Evolutionary conservation across 441 rosid genomes (phyloP), one percentile per base, ranked within the genome.

Genomic region (Brassica balearica): DNA sequence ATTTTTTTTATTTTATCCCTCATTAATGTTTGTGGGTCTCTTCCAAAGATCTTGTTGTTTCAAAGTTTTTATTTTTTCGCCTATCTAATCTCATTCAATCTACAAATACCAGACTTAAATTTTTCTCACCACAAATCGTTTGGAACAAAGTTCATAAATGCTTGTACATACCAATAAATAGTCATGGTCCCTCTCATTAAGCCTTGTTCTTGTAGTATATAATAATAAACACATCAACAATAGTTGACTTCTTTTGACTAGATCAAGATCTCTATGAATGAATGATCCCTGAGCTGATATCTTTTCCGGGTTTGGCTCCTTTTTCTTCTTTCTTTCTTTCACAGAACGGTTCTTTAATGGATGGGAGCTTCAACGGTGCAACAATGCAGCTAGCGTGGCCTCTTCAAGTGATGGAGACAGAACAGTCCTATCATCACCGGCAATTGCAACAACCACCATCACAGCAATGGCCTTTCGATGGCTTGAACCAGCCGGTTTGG

Each of bases 371-470:
- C 78, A 86, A 89, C 20, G 36, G 84, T 79, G 81, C 88, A 81
- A 75, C 80, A 67, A 81, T 86, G 89, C 97, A 96, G 81, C 75
- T 81, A 12, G 84, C 82, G 81, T 88, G 92, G 93, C 88, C 93
- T 60, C 73, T 75, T 59, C 82, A 74, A 80, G 80, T 32, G 27
- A 17, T 71, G 20, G 83, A 80, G 68, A 66, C 72, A 0, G 88
- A 81, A 66, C 90, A 77, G 74, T 51, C 80, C 4, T 80, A 17
- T 51, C 81, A 90, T 82, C 97, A 93, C 69, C 88, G 87, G 10
- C 83, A 75, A 75, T 65, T 74, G 19, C 89, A 81, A 74, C 79
- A 61, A 74, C 82, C 79, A 51, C 76, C 61, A 83, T 90, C 84
- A 41, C 97, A 85, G 59, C 92, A 89, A 70, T 91, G 92, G 92